phyloP scores from a whole-genome alignment of 2,329 filamentous ascomycete species.

The Epichloe coenophiala region DNA sequence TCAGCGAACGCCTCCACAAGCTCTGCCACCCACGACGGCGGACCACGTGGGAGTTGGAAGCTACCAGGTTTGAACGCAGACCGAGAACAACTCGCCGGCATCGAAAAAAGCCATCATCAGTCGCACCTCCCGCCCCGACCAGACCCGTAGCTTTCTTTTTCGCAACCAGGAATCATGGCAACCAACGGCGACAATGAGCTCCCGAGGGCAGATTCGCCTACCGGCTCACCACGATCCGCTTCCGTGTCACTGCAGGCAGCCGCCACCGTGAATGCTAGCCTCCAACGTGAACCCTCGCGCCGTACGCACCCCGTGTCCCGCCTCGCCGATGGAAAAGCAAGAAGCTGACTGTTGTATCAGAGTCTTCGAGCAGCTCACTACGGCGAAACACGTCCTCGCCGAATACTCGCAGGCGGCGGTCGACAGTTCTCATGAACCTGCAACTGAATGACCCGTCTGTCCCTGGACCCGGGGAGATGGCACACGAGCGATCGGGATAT shows the following conservation, averaged over 20 bases:
- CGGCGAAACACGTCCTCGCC: slow-evolving; percentile 29
- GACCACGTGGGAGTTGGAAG: neutral
- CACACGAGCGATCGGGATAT: slow-evolving; percentile 26
- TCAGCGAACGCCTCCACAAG: neutral
- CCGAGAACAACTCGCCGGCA: neutral
- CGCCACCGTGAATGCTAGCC: slow-evolving; percentile 63
- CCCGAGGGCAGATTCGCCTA: slow-evolving; percentile 34
- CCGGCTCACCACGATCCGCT: slow-evolving; percentile 49
- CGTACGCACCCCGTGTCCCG: slow-evolving; percentile 24
- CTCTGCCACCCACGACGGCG: neutral
- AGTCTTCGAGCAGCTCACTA: slow-evolving; percentile 40
- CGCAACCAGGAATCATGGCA: slow-evolving; percentile 10
- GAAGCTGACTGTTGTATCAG: slow-evolving; percentile 21
- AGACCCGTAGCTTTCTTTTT: neutral
- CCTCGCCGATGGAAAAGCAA: neutral
- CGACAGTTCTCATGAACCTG: slow-evolving; percentile 58
- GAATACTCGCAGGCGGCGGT: slow-evolving; percentile 45
- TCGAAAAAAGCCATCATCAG: too few relatives aligned
- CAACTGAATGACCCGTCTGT: slow-evolving; percentile 57
- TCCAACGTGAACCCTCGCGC: slow-evolving; percentile 50
- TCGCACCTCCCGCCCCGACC: neutral
- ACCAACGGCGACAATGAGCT: slow-evolving; percentile 14
- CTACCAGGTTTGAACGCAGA: neutral
- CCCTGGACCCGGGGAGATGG: slow-evolving; percentile 57
- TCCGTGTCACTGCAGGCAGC: slow-evolving; percentile 62